These are phyloP conservation scores for Pisolithus sp. DNA, from an alignment of 768 basidiomycete species.

Conservation along the genomic window DNA sequence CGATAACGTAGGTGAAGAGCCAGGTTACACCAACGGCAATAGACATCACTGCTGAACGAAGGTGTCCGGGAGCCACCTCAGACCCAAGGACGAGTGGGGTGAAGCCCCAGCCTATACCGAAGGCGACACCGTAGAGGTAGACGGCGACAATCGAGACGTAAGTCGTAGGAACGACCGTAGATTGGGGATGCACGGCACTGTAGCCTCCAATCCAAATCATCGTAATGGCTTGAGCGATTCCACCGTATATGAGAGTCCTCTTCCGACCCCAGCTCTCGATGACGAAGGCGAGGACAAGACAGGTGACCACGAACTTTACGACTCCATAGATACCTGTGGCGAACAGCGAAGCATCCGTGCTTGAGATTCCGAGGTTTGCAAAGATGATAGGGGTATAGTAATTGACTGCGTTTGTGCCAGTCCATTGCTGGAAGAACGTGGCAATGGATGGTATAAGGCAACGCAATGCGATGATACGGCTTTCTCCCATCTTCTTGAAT, in stretches of 20 bases:
- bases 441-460: slow-evolving; percentile 28
- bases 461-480: slow-evolving; percentile 20
- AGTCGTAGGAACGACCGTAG: slow-evolving; percentile 20
- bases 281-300: slow-evolving; percentile 29
- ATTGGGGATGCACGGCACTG: slow-evolving; percentile 23
- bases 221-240: slow-evolving; percentile 28
- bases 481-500: slow-evolving; percentile 30
- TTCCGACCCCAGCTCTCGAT: slow-evolving; percentile 37
- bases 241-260: slow-evolving; percentile 30
- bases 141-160: slow-evolving; percentile 32
- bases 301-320: slow-evolving; percentile 31
- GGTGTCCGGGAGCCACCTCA: slow-evolving; percentile 33
- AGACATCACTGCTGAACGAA: slow-evolving; percentile 27
- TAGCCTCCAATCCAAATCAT: slow-evolving; percentile 35
- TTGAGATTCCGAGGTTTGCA: slow-evolving; percentile 27
- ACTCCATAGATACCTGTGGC: slow-evolving; percentile 38
- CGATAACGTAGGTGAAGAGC: slow-evolving; percentile 33
- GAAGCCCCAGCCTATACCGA: slow-evolving; percentile 29
- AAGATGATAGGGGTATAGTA: slow-evolving; percentile 36
- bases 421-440: slow-evolving; percentile 35
- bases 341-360: slow-evolving; percentile 26
- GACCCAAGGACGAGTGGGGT: slow-evolving; percentile 30
- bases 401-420: slow-evolving; percentile 38
- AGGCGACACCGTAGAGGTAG: slow-evolving; percentile 32
- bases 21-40: slow-evolving; percentile 28